Conservation (phyloP, 225 moss, liverwort and hornwort species). For the Polytrichum commune region DNA sequence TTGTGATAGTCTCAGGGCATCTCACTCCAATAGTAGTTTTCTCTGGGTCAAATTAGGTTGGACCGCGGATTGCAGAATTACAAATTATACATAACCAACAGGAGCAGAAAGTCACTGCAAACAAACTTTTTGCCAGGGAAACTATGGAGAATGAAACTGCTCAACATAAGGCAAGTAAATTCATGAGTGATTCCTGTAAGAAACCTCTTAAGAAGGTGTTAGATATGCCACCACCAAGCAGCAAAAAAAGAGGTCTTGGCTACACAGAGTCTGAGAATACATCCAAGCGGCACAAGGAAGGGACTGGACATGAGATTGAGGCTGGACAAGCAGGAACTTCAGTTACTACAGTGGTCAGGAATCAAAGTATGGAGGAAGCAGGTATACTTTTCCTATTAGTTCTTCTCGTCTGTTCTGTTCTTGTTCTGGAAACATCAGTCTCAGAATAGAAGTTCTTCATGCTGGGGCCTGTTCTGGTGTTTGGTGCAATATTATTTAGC, state of each 20-base stretch:
- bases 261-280: slow-evolving; percentile 48
- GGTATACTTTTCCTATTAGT: slow-evolving; percentile 5
- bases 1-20: no score
- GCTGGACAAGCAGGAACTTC: slow-evolving; percentile 17
- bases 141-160: slow-evolving; percentile 33
- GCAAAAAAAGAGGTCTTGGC: slow-evolving; percentile 71
- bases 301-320: slow-evolving; percentile 16
- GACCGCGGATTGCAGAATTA: slow-evolving; percentile 74
- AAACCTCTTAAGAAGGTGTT: slow-evolving; percentile 12
- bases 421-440: no score
- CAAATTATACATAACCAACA: slow-evolving; percentile 70
- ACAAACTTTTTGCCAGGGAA: slow-evolving; percentile 13
- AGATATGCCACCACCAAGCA: slow-evolving; percentile 27
- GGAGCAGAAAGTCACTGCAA: slow-evolving; percentile 37
- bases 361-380: slow-evolving; percentile 31
- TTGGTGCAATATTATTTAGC: no score
- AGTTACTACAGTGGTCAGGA: slow-evolving; percentile 19
- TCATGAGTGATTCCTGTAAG: slow-evolving; percentile 29
- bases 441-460: no score
- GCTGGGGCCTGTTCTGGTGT: no score
- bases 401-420: no score
- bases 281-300: slow-evolving; percentile 55
- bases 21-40: no score
- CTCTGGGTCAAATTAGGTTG: slow-evolving; percentile 37
- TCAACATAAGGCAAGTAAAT: slow-evolving; percentile 24